Conservation (phyloP, 2,329 filamentous ascomycete genomes). For the Rhinocladiella similis region DNA sequence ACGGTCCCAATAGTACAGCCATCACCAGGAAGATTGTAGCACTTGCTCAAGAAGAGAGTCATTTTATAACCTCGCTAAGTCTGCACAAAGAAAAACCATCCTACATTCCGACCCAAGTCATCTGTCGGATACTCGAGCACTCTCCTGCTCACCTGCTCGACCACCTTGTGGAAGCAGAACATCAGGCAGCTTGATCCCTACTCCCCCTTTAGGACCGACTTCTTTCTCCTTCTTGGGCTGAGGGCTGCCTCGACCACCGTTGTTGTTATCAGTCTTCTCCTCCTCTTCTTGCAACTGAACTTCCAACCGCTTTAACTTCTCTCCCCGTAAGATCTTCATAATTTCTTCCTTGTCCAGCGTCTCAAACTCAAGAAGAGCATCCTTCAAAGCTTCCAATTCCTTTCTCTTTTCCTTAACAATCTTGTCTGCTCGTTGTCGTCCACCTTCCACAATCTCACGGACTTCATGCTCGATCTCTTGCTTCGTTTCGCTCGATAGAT, state of each 20-base stretch:
- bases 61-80: conserved; percentile 10
- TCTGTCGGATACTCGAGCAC: conserved; percentile 18
- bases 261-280: conserved; percentile 33
- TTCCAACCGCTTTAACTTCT: conserved; percentile 72
- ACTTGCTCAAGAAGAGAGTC: conserved; percentile 6
- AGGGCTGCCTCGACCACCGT: conserved; percentile 28
- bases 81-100: conserved; percentile 3
- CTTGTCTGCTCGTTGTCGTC: conserved; percentile 69
- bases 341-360: conserved; percentile 88
- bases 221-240: conserved; percentile 27
- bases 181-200: conserved; percentile 31
- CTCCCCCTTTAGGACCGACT: conserved; percentile 23
- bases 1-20: too few relatives aligned
- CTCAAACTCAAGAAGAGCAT: conserved; percentile 91
- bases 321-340: conserved; percentile 82
- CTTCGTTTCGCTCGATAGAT: conserved; percentile 82
- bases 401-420: conserved; percentile 74
- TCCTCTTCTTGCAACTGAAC: conserved; percentile 57
- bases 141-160: conserved; percentile 25
- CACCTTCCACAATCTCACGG: conserved; percentile 78
- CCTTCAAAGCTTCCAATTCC: conserved; percentile 83
- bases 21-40: neutral
- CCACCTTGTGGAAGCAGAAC: conserved; percentile 27
- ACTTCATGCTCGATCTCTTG: conserved; percentile 86
- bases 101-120: conserved; percentile 7